Evolutionary conservation across 768 basidiomycete genomes (phyloP).

Genomic region (Leccinum obscurum): DNA sequence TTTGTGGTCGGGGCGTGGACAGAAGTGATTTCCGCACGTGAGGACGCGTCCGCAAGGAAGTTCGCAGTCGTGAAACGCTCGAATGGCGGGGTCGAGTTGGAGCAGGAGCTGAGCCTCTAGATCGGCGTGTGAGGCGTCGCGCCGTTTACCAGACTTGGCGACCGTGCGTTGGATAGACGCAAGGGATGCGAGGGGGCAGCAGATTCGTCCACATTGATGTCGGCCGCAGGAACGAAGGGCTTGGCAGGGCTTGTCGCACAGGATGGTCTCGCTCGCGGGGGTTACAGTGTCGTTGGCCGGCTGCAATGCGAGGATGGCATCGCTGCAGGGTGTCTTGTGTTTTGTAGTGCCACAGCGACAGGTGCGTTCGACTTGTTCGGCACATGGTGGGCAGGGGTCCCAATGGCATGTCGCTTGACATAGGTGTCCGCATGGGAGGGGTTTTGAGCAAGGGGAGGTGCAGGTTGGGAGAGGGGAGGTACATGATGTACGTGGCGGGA

Average conservation of each 20-base stretch:
- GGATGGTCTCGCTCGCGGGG: conserved; percentile 58
- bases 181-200: conserved; percentile 84
- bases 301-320: conserved; percentile 14
- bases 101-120: conserved; percentile 30
- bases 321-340: conserved; percentile 48
- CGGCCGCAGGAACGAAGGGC: conserved; percentile 81
- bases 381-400: conserved; percentile 81
- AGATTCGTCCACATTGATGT: conserved; percentile 81
- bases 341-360: conserved; percentile 86
- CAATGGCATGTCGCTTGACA: conserved; percentile 74
- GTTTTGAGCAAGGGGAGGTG: conserved; percentile 61
- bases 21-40: conserved; percentile 75
- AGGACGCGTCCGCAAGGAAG: conserved; percentile 73
- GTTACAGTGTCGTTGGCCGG: conserved; percentile 19
- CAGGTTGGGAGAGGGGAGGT: conserved; percentile 83
- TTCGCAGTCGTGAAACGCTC: conserved; percentile 83
- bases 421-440: conserved; percentile 69
- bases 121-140: conserved; percentile 26
- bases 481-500: conserved; percentile 54
- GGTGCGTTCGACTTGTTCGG: conserved; percentile 63
- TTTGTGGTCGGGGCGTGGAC: conserved; percentile 78
- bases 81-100: conserved; percentile 49
- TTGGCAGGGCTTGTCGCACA: conserved; percentile 79
- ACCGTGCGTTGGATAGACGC: conserved; percentile 54
- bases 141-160: conserved; percentile 49